Evolutionary conservation across 306 rosid species (phyloP), one percentile per base, ranked within the genome.

Genomic region (Quillaja saponaria): DNA sequence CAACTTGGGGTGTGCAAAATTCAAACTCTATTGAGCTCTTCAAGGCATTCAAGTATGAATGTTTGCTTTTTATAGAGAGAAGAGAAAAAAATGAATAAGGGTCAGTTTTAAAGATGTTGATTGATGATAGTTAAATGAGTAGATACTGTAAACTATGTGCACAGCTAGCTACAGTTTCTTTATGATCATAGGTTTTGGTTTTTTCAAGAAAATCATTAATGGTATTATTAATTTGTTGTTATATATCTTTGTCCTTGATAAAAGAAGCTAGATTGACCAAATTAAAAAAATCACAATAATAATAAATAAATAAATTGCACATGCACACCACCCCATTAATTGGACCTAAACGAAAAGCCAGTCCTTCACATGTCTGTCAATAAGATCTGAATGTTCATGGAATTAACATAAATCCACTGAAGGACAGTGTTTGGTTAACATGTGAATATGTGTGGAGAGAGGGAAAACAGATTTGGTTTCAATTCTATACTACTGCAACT

Each of bases 321-420:
- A 84, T 92, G 98, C 89, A 80, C 16, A 69, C 68, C 90, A 79
- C 88, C 79, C 81, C 66, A 82, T 25, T 25, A 25, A 25, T 73
- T 82, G 90, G 85, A 81, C 77, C 84, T 67, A 74, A 76, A 69
- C 71, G 73, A 81, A 83, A 77, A 76, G 69, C 67, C 78, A 71
- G 78, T 59, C 47, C 72, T 77, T 82, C 96, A 86, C 95, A 86
- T 88, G 96, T 81, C 69, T 81, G 72, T 78, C 83, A 80, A 68
- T 77, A 81, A 80, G 88, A 87, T 80, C 83, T 71, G 69, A n/a
- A n/a, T n/a, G 59, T 63, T 25, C 38, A 62, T 72, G 58, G 58
- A 80, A 73, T 71, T 76, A n/a, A 31, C 67, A 76, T 41, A 72
- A 58, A 59, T 47, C 4, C 74, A 90, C 85, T 71, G 86, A 33